Evolutionary conservation across 2,329 filamentous ascomycete genomes (phyloP).

Genomic region (Pseudogymnoascus sp.): DNA sequence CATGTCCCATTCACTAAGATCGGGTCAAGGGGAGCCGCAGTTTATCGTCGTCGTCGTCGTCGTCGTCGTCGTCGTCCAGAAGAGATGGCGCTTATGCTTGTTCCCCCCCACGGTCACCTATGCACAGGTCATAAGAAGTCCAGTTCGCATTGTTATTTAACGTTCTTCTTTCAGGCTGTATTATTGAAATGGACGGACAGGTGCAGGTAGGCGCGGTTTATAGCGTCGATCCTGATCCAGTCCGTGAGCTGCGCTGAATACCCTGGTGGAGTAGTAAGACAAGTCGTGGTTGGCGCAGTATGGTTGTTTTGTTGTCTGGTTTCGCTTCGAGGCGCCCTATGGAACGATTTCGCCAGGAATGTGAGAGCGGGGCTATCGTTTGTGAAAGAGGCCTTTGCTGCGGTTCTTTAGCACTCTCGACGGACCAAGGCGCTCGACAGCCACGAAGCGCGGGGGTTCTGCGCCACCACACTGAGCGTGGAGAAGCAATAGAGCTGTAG

Average conservation of each 20-base stretch:
- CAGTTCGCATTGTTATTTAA: conserved; percentile 7
- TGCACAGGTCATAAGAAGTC: conserved; percentile 6
- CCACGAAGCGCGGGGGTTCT: neutral
- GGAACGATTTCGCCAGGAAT: neutral
- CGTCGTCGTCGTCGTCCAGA: neutral
- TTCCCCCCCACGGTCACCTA: conserved; percentile 6
- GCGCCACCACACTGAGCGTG: neutral
- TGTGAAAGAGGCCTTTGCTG: conserved; percentile 1
- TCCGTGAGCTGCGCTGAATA: neutral
- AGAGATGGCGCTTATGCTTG: conserved; percentile 1
- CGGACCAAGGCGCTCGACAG: neutral
- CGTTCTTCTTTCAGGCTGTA: neutral
- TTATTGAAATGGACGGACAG: neutral
- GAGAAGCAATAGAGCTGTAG: neutral
- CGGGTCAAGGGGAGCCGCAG: neutral
- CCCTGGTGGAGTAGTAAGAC: neutral
- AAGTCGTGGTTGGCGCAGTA: neutral
- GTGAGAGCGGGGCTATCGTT: conserved; percentile 8
- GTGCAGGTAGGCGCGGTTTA: neutral
- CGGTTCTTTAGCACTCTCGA: neutral
- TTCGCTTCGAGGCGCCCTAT: conserved; percentile 3
- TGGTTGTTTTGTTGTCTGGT: conserved; percentile 1
- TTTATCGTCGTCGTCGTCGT: neutral
- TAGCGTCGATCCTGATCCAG: neutral
- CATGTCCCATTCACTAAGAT: conserved; percentile 5